phyloP scores from a whole-genome alignment of 441 rosid species.

The Pelargonium citronellum region DNA sequence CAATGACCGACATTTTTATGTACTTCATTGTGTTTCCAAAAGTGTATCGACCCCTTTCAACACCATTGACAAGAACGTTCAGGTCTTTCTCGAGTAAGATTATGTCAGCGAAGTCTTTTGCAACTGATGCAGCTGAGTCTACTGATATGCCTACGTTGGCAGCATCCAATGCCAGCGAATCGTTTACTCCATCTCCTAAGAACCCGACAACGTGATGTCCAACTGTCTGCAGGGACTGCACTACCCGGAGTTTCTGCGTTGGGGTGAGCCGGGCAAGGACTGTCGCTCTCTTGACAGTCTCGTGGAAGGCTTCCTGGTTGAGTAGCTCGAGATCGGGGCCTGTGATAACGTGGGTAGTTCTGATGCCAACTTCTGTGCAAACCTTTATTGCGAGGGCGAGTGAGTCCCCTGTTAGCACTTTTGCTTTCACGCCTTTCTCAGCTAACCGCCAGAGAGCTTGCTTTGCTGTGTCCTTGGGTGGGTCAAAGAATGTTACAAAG shows the following conservation, averaged over 20 bases:
- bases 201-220: constrained; percentile 62
- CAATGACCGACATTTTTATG: constrained; percentile 62
- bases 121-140: constrained; percentile 61
- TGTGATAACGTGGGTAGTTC: constrained; percentile 53
- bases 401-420: constrained; percentile 71
- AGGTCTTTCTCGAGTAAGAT: constrained; percentile 63
- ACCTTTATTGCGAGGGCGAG: constrained; percentile 51
- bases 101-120: constrained; percentile 62
- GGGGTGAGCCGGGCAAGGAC: constrained; percentile 69
- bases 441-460: constrained; percentile 66
- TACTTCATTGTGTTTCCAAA: constrained; percentile 70
- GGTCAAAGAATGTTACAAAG: constrained; percentile 57
- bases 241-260: constrained; percentile 56
- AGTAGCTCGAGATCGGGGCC: constrained; percentile 70
- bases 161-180: constrained; percentile 65
- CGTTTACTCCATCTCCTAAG: constrained; percentile 64
- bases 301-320: constrained; percentile 50
- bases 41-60: constrained; percentile 54
- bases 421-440: constrained; percentile 70
- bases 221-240: constrained; percentile 52
- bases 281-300: constrained; percentile 54
- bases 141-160: constrained; percentile 65
- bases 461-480: constrained; percentile 73
- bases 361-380: constrained; percentile 68
- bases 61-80: constrained; percentile 45